Conservation (phyloP, 2,329 filamentous ascomycete species). For the Pseudonectria foliicola region DNA sequence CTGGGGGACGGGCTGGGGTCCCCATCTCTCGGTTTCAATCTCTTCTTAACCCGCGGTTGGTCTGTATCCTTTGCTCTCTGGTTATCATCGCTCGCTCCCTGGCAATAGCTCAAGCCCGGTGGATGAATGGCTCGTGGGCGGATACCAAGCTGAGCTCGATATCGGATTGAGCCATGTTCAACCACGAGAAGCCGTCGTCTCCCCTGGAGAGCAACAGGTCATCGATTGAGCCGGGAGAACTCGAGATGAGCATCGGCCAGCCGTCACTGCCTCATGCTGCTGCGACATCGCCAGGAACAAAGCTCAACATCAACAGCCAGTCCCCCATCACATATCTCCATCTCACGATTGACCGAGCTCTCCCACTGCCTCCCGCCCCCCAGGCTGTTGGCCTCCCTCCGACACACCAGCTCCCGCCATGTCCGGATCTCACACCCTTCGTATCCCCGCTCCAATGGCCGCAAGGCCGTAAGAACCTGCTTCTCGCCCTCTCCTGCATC, state of each 20-base stretch:
- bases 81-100: too few species aligned
- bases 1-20: too few species aligned
- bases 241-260: constrained; percentile 13
- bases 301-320: constrained; percentile 5
- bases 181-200: constrained; percentile 4
- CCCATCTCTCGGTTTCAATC: too few species aligned
- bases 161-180: constrained; percentile 7
- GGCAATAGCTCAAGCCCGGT: too few species aligned
- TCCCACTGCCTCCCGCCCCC: constrained; percentile 26
- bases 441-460: constrained; percentile 70
- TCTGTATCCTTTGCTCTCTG: too few species aligned
- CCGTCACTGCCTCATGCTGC: background rate
- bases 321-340: constrained; percentile 33
- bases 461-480: constrained; percentile 57
- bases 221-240: constrained; percentile 6
- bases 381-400: constrained; percentile 5
- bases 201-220: constrained; percentile 3
- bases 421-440: constrained; percentile 60
- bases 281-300: constrained; percentile 6
- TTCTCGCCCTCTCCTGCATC: constrained; percentile 66
- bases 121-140: too few species aligned
- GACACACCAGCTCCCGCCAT: constrained; percentile 40
- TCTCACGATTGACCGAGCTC: constrained; percentile 32
- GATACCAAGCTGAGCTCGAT: too few species aligned
- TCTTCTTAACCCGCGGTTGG: too few species aligned